Conservation (phyloP, 192 early-diverging fungal species). For the Rhizophagus sp. region DNA sequence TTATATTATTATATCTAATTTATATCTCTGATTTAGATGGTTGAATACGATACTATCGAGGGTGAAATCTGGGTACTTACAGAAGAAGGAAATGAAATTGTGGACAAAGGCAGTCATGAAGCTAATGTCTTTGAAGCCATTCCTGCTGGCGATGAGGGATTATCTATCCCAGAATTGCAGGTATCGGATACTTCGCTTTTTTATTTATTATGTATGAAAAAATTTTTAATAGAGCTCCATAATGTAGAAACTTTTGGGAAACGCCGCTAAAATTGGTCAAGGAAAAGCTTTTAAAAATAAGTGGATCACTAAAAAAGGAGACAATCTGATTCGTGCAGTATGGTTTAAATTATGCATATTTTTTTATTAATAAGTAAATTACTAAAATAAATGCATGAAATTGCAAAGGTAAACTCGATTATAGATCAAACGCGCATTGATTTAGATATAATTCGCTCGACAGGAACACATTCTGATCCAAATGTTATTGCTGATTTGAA, state of each 20-base stretch:
- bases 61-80: conserved; percentile 82
- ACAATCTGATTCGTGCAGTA: conserved; percentile 68
- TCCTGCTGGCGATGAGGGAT: conserved; percentile 76
- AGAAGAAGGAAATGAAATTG: conserved; percentile 85
- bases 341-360: neutral
- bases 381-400: neutral
- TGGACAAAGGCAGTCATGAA: conserved; percentile 88
- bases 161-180: conserved; percentile 76
- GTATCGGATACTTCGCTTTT: neutral
- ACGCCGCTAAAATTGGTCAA: conserved; percentile 86
- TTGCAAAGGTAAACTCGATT: conserved; percentile 65
- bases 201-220: neutral
- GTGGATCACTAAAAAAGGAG: conserved; percentile 89
- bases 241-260: conserved; percentile 59
- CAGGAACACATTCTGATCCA: conserved; percentile 61
- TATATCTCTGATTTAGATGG: conserved; percentile 59
- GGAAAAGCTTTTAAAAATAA: conserved; percentile 97
- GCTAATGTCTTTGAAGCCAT: conserved; percentile 88
- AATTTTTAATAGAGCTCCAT: neutral
- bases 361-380: neutral
- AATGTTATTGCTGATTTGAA: conserved; percentile 75
- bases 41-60: conserved; percentile 77
- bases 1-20: neutral
- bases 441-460: conserved; percentile 65
- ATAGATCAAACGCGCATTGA: conserved; percentile 82